Base-by-base conservation (phyloP, 768 basidiomycete genomes). In the Agrocybe pediades region DNA sequence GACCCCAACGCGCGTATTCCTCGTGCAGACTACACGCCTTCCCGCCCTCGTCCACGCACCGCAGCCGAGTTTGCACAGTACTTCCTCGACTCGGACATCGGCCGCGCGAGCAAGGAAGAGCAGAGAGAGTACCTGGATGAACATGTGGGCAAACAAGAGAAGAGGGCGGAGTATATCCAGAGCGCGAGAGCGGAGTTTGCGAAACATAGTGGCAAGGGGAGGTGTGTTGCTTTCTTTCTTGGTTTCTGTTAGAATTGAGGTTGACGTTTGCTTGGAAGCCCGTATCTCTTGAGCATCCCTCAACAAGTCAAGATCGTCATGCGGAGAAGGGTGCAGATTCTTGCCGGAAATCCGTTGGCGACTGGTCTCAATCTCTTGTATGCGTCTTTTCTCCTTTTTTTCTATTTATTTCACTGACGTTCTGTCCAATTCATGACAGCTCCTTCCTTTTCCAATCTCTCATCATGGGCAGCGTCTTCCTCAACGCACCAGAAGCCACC, bases 391-490 rank as follows among this genome's bases (percentile, higher is more conserved):
- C 6, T 53, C 15, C 15, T 20, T 8, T 7, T 17, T 30, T 24
- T 49, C 7, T 40, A 8, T 19, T 44, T 3, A 17, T 8, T 0
- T 2, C 8, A 2, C 17, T 39, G 36, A 51, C 21, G 16, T 20
- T 11, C 24, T 9, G 7, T 25, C 9, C 24, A 36, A 51, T 2
- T 49, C 23, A 8, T 43, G 23, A 8, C 41, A 86, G 84, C 36
- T 73, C 78, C 11, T 86, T 82, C 64, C 59, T 83, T 24, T 71
- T 84, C 57, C 77, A 80, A 59, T 72, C 68, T 21, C 46, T 78
- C 8, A 76, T 80, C 58, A 76, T 86, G 47, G 88, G 88, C 23
- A 84, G 82, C 0, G 79, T 88, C 25, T 92, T 89, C 75, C 73
- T 83, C 53, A 72, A 77, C 9, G 68, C 84, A 29, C 75, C 81